phyloP scores from a whole-genome alignment of 2,329 filamentous ascomycete species.

The Simplicillium aogashimaense region DNA sequence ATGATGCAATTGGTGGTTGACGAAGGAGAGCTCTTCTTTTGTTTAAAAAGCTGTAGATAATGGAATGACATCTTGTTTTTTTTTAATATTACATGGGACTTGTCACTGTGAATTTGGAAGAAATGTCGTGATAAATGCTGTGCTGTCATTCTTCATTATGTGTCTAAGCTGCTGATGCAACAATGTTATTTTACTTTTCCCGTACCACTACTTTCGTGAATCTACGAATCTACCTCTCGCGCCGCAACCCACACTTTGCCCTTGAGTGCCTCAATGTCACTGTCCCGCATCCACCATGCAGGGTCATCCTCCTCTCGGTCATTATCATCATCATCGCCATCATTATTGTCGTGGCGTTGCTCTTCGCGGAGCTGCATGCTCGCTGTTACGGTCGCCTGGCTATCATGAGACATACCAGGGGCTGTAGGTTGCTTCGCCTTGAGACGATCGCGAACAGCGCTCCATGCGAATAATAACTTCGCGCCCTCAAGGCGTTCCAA shows the following conservation, averaged over 20 bases:
- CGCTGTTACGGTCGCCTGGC: slow-evolving; percentile 21
- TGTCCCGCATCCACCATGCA: slow-evolving; percentile 46
- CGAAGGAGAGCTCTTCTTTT: too few species aligned
- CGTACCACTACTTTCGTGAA: slow-evolving; percentile 15
- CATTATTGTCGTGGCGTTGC: slow-evolving; percentile 12
- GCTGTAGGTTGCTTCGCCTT: slow-evolving; percentile 6
- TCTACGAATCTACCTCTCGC: slow-evolving; percentile 23
- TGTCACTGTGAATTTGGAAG: background rate
- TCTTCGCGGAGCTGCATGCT: slow-evolving; percentile 7
- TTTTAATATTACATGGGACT: too few species aligned
- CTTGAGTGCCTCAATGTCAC: slow-evolving; percentile 44
- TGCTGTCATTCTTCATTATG: background rate
- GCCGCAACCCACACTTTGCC: slow-evolving; percentile 43
- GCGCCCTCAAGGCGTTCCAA: slow-evolving; percentile 37
- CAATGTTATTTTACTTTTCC: background rate
- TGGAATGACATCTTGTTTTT: too few species aligned
- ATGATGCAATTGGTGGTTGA: too few species aligned
- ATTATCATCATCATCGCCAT: slow-evolving; percentile 11
- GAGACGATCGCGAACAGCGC: slow-evolving; percentile 30
- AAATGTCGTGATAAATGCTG: slow-evolving; percentile 1
- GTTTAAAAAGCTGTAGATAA: too few species aligned
- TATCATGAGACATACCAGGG: slow-evolving; percentile 16
- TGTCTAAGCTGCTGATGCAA: too few species aligned
- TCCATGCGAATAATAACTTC: slow-evolving; percentile 47
- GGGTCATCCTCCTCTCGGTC: slow-evolving; percentile 16